Base-by-base conservation (phyloP, 2,329 filamentous ascomycete species). In the Aureobasidium sp. region DNA sequence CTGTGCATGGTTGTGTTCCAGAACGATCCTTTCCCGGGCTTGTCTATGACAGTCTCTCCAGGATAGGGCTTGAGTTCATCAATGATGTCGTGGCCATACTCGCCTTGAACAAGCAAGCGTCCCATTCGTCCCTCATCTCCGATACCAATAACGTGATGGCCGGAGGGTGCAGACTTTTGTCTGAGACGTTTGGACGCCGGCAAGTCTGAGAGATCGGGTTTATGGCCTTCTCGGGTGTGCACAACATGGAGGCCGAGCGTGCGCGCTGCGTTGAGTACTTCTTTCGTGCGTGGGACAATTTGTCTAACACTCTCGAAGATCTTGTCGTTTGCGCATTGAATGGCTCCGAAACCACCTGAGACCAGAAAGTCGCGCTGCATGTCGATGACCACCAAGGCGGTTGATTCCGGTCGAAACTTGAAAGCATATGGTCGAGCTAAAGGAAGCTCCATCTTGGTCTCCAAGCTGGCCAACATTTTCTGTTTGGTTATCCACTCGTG, bases 1-100 rank as follows among this genome's bases (percentile, higher is more conserved):
- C 86, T 82, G 69, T 88, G 80, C 8, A 90, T 76, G 31, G 77
- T 76, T 0, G 87, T 90, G 40, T 84, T 82, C 85, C 85, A 89
- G 71, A 88, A 89, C 3, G 84, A 84, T 18, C 87, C 87, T 71
- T 88, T 89, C 11, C 86, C 86, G 3, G 85, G 84, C 73, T 88
- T 88, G 72, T 89, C 86, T 51, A 89, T 83, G 4, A 89, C 80
- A 1, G 82, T 75, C 73, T 89, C 87, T 18, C 81, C 82, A 2
- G 85, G 81, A 42, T 80, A 70, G 1, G 86, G 85, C 55, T 76
- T 77, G 48, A 88, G 76, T 69, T 87, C 85, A 71, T 87, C 83
- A 25, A 88, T 78, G 48, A 88, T 81, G 70, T 86, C 85, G 70
- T 87, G 85, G 11, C 85, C 85, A 64, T 84, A 82, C 73, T 87